Evolutionary conservation across 2,329 filamentous ascomycete genomes (phyloP).

Genomic region (Harringtonia lauricola): DNA sequence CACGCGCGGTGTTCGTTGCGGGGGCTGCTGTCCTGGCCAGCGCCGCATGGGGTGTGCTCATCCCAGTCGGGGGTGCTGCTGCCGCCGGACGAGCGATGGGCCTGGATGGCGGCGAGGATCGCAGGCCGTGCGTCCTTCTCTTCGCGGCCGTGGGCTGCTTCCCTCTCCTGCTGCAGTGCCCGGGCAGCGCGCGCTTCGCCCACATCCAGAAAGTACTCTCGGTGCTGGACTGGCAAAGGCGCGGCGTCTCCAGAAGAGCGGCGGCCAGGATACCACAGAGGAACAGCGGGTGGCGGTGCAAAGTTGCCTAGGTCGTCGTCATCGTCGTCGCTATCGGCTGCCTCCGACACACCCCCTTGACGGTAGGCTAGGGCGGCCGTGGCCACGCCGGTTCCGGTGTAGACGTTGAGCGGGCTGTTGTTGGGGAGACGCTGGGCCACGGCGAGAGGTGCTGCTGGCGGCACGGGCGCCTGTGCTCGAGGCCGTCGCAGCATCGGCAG

Average conservation of each 20-base stretch:
- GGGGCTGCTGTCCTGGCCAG: background rate
- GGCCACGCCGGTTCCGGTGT: constrained; percentile 3
- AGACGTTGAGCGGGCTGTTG: constrained; percentile 3
- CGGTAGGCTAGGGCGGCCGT: background rate
- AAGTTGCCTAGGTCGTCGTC: background rate
- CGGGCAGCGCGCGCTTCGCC: background rate
- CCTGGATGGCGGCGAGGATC: background rate
- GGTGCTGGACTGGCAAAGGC: background rate
- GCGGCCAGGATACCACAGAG: background rate
- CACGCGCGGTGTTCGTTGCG: background rate
- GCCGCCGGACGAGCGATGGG: background rate
- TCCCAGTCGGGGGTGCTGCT: background rate
- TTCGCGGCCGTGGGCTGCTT: too few relatives aligned
- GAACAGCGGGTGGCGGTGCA: background rate
- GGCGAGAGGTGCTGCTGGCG: constrained; percentile 1
- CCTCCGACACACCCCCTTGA: background rate
- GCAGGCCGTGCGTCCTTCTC: too few relatives aligned
- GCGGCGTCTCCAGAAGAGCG: background rate
- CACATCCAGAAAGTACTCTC: constrained; percentile 4
- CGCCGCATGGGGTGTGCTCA: background rate
- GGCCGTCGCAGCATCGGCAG: background rate
- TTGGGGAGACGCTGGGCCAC: constrained; percentile 2
- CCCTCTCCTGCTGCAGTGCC: background rate
- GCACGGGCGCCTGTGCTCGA: background rate
- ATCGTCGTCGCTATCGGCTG: background rate